phyloP scores from a whole-genome alignment of 257 asterid genomes.

The Penstemon davidsonii region DNA sequence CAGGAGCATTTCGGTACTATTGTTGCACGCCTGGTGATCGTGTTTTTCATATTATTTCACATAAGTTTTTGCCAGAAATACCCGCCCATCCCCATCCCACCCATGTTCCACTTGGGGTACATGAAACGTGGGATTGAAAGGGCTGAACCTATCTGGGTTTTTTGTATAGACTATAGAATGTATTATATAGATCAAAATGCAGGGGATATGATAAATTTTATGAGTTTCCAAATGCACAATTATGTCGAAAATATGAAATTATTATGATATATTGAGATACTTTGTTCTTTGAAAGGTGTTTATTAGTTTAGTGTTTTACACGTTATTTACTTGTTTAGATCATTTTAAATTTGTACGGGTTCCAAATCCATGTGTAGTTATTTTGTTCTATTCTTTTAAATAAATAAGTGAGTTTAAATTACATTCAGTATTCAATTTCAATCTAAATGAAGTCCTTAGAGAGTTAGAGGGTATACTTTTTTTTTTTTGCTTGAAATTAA shows the following conservation, averaged over 20 bases:
- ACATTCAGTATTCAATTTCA: too few species aligned
- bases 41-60: conserved; percentile 12
- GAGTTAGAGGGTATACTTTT: too few species aligned
- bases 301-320: background rate
- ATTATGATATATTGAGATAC: background rate
- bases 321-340: too few species aligned
- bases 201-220: background rate
- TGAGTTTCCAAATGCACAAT: too few species aligned
- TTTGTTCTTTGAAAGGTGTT: background rate
- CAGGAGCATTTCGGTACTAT: conserved; percentile 25
- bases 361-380: too few species aligned
- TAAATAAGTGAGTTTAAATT: too few species aligned
- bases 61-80: conserved; percentile 26
- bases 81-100: conserved; percentile 10
- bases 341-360: too few species aligned
- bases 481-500: too few species aligned
- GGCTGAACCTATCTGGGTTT: conserved; percentile 35
- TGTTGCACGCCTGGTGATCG: conserved; percentile 23
- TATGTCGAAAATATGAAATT: too few species aligned
- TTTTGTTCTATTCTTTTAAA: too few species aligned
- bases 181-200: conserved; percentile 42
- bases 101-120: conserved; percentile 27
- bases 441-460: too few species aligned
- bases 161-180: conserved; percentile 54
- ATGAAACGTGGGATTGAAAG: conserved; percentile 23